phyloP scores from a whole-genome alignment of 2,329 filamentous ascomycete species.

The Cladosporium sp. region DNA sequence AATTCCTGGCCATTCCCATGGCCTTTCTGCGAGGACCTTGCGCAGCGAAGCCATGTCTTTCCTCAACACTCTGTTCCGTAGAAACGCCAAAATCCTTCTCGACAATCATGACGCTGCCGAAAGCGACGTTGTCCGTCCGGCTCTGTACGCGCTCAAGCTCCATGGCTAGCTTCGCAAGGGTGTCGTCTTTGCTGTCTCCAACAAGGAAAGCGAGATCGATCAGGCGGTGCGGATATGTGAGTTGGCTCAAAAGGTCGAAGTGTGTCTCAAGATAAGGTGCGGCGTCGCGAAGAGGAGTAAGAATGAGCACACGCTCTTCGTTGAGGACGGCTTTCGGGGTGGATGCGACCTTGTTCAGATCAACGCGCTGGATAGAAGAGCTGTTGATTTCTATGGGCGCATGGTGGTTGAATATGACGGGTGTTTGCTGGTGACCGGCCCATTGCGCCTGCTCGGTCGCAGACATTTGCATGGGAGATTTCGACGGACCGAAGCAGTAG shows the following conservation, averaged over 20 bases:
- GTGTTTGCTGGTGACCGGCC: slow-evolving; percentile 83
- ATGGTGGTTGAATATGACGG: slow-evolving; percentile 95
- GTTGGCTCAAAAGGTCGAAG: slow-evolving; percentile 83
- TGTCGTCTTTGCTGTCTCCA: slow-evolving; percentile 87
- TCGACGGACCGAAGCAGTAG: slow-evolving; percentile 93
- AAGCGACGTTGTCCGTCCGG: slow-evolving; percentile 69
- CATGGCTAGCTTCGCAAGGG: slow-evolving; percentile 74
- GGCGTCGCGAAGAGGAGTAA: slow-evolving; percentile 90
- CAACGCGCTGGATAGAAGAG: slow-evolving; percentile 68
- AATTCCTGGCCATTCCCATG: slow-evolving; percentile 88
- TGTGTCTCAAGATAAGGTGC: slow-evolving; percentile 77
- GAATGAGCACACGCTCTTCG: slow-evolving; percentile 80
- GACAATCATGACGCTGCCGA: slow-evolving; percentile 77
- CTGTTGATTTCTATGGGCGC: slow-evolving; percentile 79
- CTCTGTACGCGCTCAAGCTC: slow-evolving; percentile 87
- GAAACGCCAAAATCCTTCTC: slow-evolving; percentile 82
- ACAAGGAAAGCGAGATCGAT: slow-evolving; percentile 96
- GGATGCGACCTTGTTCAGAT: slow-evolving; percentile 81
- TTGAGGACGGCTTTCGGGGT: slow-evolving; percentile 73
- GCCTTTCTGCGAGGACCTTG: slow-evolving; percentile 87
- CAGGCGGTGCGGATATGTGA: slow-evolving; percentile 90
- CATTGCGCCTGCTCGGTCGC: slow-evolving; percentile 86
- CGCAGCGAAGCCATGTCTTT: slow-evolving; percentile 78
- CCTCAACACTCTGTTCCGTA: slow-evolving; percentile 72
- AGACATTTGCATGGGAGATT: slow-evolving; percentile 94